phyloP scores from a whole-genome alignment of 179 eudicot species.

The Spinacia oleracea region DNA sequence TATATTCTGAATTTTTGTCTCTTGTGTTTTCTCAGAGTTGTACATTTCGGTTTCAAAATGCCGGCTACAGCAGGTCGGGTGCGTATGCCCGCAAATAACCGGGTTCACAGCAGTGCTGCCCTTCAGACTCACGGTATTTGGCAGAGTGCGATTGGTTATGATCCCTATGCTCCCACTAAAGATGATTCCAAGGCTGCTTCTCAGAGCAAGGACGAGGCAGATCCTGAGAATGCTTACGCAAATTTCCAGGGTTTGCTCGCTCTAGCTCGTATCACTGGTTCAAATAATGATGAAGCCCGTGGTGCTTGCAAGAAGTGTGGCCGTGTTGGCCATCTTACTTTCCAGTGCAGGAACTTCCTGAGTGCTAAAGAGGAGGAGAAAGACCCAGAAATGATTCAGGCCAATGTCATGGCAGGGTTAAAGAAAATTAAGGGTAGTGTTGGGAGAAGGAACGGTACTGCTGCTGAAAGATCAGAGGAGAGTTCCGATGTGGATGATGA shows the following conservation, averaged over 20 bases:
- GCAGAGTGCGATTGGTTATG: slow-evolving; percentile 94
- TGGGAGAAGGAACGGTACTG: slow-evolving; percentile 35
- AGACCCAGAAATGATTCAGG: slow-evolving; percentile 56
- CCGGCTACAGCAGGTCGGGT: slow-evolving; percentile 99
- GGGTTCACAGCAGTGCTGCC: slow-evolving; percentile 98
- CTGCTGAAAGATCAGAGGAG: slow-evolving; percentile 57
- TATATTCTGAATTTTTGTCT: background rate
- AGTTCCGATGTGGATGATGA: slow-evolving; percentile 65
- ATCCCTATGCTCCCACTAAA: slow-evolving; percentile 90
- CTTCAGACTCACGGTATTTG: slow-evolving; percentile 97
- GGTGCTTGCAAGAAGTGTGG: slow-evolving; percentile 96
- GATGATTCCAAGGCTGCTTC: slow-evolving; percentile 59
- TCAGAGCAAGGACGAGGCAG: slow-evolving; percentile 52
- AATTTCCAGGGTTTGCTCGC: slow-evolving; percentile 88
- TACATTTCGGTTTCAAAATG: slow-evolving; percentile 47
- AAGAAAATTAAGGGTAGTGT: slow-evolving; percentile 63
- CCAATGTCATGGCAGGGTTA: slow-evolving; percentile 66
- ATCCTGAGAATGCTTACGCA: slow-evolving; percentile 74
- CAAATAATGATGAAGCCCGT: slow-evolving; percentile 79
- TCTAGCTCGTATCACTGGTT: slow-evolving; percentile 71
- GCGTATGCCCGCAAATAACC: slow-evolving; percentile 98
- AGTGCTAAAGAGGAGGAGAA: slow-evolving; percentile 75
- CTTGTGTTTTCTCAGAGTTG: slow-evolving; percentile 24
- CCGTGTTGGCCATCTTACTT: slow-evolving; percentile 90
- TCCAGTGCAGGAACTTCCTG: slow-evolving; percentile 85